Conservation (phyloP, 2,329 filamentous ascomycete species). For the Amesomyces nigricolor region DNA sequence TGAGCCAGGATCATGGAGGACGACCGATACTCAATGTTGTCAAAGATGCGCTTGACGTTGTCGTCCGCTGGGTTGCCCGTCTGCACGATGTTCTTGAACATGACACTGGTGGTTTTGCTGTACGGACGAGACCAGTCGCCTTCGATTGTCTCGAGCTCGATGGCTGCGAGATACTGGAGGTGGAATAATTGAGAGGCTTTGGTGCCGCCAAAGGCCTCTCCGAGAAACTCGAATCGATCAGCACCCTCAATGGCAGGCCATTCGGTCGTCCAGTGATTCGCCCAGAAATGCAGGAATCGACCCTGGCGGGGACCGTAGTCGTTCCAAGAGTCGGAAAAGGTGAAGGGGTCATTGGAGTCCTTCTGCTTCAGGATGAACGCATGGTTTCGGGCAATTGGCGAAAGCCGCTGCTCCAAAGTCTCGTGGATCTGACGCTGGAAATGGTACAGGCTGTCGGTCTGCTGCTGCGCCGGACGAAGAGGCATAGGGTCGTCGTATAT, state of each 20-base stretch:
- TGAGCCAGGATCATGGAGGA: slow-evolving; percentile 21
- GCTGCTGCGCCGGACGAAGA: slow-evolving; percentile 12
- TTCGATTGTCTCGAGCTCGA: slow-evolving; percentile 19
- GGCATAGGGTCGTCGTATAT: slow-evolving; percentile 21
- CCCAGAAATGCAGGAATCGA: slow-evolving; percentile 13
- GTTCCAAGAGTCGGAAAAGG: slow-evolving; percentile 12
- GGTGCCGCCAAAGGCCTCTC: slow-evolving; percentile 21
- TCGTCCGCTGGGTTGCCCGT: slow-evolving; percentile 1
- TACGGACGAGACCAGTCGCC: slow-evolving; percentile 17
- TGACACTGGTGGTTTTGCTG: slow-evolving; percentile 11
- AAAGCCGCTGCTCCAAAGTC: slow-evolving; percentile 16
- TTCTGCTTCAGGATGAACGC: slow-evolving; percentile 6
- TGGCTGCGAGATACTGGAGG: slow-evolving; percentile 19
- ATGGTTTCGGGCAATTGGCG: slow-evolving; percentile 11
- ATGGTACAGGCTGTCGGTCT: slow-evolving; percentile 14
- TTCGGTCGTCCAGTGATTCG: not conserved
- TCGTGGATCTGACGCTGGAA: slow-evolving; percentile 22
- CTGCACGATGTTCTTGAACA: slow-evolving; percentile 7
- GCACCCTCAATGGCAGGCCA: not conserved
- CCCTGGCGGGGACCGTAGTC: slow-evolving; percentile 7
- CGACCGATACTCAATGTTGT: slow-evolving; percentile 22
- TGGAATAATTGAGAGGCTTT: slow-evolving; percentile 20
- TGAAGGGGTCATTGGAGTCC: not conserved
- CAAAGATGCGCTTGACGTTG: slow-evolving; percentile 19
- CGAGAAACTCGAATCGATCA: slow-evolving; percentile 19